Evolutionary conservation across 2,329 filamentous ascomycete species (phyloP).

Genomic region (Trichoderma sp.): DNA sequence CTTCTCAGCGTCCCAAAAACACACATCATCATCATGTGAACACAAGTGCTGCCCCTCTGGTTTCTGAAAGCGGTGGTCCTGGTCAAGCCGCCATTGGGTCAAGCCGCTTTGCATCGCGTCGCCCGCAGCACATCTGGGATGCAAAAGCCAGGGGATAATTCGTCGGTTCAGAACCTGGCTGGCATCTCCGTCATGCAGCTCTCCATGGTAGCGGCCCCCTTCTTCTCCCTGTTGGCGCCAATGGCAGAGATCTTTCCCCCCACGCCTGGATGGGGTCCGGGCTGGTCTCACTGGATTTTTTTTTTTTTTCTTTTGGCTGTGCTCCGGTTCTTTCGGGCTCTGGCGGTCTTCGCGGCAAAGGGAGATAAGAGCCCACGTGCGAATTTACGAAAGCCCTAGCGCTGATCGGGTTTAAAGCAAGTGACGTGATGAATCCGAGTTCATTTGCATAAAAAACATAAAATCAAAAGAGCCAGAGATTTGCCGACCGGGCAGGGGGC

Average conservation of each 20-base stretch:
- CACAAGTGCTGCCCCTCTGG: not conserved
- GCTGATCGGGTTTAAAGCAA: slow-evolving; percentile 13
- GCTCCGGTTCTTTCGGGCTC: slow-evolving; percentile 14
- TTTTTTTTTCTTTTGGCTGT: not conserved
- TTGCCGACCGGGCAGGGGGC: not conserved
- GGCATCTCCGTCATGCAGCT: not conserved
- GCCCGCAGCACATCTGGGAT: not conserved
- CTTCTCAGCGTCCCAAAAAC: not conserved
- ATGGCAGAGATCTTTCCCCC: slow-evolving; percentile 13
- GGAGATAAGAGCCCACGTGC: slow-evolving; percentile 21
- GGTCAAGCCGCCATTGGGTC: not conserved
- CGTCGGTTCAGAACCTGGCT: not conserved
- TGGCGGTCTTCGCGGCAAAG: slow-evolving; percentile 22
- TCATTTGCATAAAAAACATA: not conserved
- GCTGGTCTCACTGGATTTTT: not conserved
- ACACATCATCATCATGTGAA: slow-evolving; percentile 7
- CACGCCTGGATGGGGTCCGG: not conserved
- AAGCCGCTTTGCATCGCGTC: not conserved
- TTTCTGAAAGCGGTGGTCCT: not conserved
- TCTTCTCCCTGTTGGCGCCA: not conserved
- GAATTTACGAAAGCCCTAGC: slow-evolving; percentile 19
- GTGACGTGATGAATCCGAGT: slow-evolving; percentile 6
- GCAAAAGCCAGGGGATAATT: not conserved
- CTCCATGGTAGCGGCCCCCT: slow-evolving; percentile 3
- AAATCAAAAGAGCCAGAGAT: slow-evolving; percentile 16